Evolutionary conservation across 1,284 basidiomycete species (phyloP).

Genomic region (Polyporus tsugae): DNA sequence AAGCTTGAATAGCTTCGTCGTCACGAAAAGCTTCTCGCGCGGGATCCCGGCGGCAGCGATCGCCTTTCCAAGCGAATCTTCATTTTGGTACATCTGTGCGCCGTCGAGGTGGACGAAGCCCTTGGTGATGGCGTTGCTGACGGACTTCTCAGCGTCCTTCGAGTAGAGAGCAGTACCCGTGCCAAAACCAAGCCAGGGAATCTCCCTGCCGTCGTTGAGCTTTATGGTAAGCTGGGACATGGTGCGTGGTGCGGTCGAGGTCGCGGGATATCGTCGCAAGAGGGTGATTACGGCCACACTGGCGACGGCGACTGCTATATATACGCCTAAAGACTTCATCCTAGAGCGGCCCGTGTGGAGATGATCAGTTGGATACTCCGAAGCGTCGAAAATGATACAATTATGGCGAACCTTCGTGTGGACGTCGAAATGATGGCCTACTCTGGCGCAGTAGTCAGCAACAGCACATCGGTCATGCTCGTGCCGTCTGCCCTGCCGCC

Average conservation of each 20-base stretch:
- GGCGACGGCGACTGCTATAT: constrained; percentile 29
- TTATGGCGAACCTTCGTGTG: constrained; percentile 16
- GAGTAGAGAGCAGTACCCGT: constrained; percentile 68
- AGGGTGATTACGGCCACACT: constrained; percentile 31
- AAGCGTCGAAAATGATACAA: background rate
- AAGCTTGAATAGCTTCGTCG: constrained; percentile 64
- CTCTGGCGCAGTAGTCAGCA: background rate
- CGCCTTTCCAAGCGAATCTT: constrained; percentile 60
- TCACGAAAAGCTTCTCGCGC: constrained; percentile 67
- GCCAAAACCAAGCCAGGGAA: constrained; percentile 75
- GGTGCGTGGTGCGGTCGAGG: constrained; percentile 23
- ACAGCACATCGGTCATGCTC: background rate
- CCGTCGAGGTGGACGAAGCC: constrained; percentile 79
- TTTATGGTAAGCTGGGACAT: constrained; percentile 52
- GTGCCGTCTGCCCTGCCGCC: background rate
- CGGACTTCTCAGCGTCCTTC: constrained; percentile 58
- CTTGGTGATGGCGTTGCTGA: constrained; percentile 61
- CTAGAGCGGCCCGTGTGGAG: constrained; percentile 8
- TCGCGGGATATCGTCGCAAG: constrained; percentile 29
- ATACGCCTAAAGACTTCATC: constrained; percentile 22
- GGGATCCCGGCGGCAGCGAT: constrained; percentile 62
- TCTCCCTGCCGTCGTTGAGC: constrained; percentile 65
- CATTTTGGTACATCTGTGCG: constrained; percentile 74
- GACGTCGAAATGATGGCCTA: background rate
- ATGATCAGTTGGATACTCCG: constrained; percentile 18